Conservation (phyloP, 2,329 filamentous ascomycete species). For the Tolypocladium tropicale region DNA sequence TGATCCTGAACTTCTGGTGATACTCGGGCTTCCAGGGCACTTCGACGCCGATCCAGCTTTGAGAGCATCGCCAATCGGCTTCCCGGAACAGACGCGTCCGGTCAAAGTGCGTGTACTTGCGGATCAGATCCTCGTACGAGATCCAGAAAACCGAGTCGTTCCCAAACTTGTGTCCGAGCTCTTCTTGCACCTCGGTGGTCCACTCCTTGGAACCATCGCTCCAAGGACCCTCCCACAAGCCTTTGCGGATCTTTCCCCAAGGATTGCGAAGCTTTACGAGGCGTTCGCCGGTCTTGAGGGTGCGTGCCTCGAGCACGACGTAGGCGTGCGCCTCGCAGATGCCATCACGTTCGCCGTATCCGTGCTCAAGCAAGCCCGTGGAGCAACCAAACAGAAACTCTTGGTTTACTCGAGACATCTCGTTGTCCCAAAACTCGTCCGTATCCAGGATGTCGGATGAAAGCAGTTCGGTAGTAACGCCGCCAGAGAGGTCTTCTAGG, state of each 20-base stretch:
- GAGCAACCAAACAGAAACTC: slow-evolving; percentile 70
- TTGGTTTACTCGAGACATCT: slow-evolving; percentile 69
- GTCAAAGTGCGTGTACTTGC: slow-evolving; percentile 52
- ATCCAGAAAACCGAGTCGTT: slow-evolving; percentile 57
- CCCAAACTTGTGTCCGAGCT: slow-evolving; percentile 49
- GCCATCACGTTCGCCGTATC: slow-evolving; percentile 49
- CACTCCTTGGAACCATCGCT: slow-evolving; percentile 52
- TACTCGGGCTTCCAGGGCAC: slow-evolving; percentile 54
- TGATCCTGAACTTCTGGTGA: slow-evolving; percentile 51
- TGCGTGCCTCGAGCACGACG: slow-evolving; percentile 48
- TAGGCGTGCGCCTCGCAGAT: slow-evolving; percentile 51
- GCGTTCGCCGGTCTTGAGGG: slow-evolving; percentile 39
- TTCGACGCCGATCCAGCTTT: slow-evolving; percentile 51
- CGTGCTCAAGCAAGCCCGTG: slow-evolving; percentile 51
- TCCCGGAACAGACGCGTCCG: slow-evolving; percentile 52
- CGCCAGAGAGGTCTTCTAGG: slow-evolving; percentile 52
- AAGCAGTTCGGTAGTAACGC: slow-evolving; percentile 59
- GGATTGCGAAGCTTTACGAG: slow-evolving; percentile 51
- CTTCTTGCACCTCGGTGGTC: slow-evolving; percentile 45
- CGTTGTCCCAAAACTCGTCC: slow-evolving; percentile 74
- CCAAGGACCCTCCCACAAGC: slow-evolving; percentile 50
- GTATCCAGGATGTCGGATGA: slow-evolving; percentile 65
- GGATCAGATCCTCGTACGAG: slow-evolving; percentile 49
- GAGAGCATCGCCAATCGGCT: slow-evolving; percentile 43
- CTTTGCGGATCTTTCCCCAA: slow-evolving; percentile 48